Percentiles rank a stretch among this genome's conserved stretches.
phyloP scores from a whole-genome alignment of 768 basidiomycete species.

The Mycena galopus region DNA sequence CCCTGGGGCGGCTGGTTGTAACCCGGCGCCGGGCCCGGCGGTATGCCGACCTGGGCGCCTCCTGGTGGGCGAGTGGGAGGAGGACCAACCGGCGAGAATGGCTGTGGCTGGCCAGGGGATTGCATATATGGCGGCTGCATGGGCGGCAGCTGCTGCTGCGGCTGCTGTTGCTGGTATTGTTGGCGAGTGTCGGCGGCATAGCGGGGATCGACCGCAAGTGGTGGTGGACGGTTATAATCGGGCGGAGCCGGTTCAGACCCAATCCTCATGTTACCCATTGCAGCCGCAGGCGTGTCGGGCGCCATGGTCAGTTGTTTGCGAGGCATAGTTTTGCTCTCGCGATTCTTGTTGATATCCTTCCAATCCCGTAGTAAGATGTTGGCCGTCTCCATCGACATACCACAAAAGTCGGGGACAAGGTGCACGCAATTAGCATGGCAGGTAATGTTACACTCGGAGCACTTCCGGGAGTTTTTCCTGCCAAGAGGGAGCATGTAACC shows the following conservation, averaged over 20 bases:
- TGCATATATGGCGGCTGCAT: conserved; percentile 43
- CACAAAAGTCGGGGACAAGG: conserved; percentile 98
- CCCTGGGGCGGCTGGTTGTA: conserved; percentile 55
- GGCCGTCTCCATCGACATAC: conserved; percentile 99
- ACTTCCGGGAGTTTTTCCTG: conserved; percentile 95
- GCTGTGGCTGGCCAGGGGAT: conserved; percentile 44
- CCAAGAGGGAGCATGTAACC: conserved; percentile 98
- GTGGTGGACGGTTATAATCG: conserved; percentile 57
- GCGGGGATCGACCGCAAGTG: conserved; percentile 54
- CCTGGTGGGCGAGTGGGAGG: conserved; percentile 56
- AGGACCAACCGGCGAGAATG: conserved; percentile 42
- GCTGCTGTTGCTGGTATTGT: conserved; percentile 48
- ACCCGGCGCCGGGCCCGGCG: conserved; percentile 48
- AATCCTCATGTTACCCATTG: conserved; percentile 63
- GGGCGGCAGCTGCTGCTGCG: conserved; percentile 42
- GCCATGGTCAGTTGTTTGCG: conserved; percentile 47
- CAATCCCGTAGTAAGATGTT: conserved; percentile 92
- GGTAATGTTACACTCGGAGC: conserved; percentile 95
- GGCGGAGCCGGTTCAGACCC: conserved; percentile 53
- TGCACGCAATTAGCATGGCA: conserved; percentile 98
- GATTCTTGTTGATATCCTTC: conserved; percentile 88
- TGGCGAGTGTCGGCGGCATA: conserved; percentile 38
- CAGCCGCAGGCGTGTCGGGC: conserved; percentile 45
- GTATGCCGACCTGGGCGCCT: conserved; percentile 56
- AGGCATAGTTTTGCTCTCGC: conserved; percentile 64